Evolutionary conservation across 257 asterid genomes (phyloP), one percentile per base, ranked within the genome.

Genomic region (Solanum infundibuliforme): DNA sequence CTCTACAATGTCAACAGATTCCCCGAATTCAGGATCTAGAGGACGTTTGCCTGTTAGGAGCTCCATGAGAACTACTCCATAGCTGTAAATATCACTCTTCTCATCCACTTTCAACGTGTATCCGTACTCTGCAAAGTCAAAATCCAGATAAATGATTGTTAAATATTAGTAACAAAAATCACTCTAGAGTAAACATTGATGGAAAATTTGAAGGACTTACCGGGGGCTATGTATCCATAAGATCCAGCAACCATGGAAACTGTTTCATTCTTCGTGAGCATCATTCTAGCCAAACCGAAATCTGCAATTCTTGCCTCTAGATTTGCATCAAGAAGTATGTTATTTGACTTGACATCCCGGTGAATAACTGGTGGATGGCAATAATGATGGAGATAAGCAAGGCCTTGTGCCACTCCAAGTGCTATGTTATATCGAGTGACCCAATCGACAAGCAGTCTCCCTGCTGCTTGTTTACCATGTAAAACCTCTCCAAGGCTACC

Each of bases 201-300:
- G 34, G 8, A 27, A 8, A 48, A 31, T 0, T 20, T 48, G 7
- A 48, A 29, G 41, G 27, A 46, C 68, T 92, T 69, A 94, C 98
- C 98, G 25, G 98, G 98, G 89, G 98, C 96, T 39, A 94, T 94
- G 86, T 94, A 94, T 73, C 98, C 98, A 58, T 94, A 94, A 31
- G 96, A 93, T 89, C 98, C 98, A 6, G 96, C 98, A 66, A 94
- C 94, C 93, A 91, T 91, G n/a, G 96, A 94, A 60, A 94, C 94
- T n/a, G 96, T 94, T 88, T 94, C 94, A 73, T 93, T 93, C 91
- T 92, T 90, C 87, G 88, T 88, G 69, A 91, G 77, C 94, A 94
- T 94, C 92, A 77, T 89, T 86, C 88, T 93, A 20, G 96, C 96
- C 87, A 94, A 77, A 62, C 96, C 96, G 12, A 94, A 94, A 89